Evolutionary conservation across 129 eudicot genomes (phyloP).

Genomic region (Daucus carota): DNA sequence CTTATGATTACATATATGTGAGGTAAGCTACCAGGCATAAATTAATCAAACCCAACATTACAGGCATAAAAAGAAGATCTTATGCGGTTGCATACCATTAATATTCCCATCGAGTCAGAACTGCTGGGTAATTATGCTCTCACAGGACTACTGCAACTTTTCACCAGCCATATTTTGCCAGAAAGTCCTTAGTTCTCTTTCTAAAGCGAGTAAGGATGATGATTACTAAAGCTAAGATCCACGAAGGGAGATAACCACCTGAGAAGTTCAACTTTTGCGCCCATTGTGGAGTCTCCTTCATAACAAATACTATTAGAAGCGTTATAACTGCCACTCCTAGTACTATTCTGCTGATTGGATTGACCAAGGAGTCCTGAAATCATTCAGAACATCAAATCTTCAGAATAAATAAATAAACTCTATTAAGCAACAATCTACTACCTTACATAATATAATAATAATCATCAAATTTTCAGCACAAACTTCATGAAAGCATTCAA

Average conservation of each 20-base stretch:
- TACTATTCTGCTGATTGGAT: constrained; percentile 71
- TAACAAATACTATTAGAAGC: constrained; percentile 39
- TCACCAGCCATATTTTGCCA: constrained; percentile 27
- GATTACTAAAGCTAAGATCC: constrained; percentile 76
- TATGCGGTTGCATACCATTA: background rate
- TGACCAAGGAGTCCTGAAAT: constrained; percentile 71
- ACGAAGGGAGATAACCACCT: constrained; percentile 53
- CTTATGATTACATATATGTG: background rate
- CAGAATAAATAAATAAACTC: background rate
- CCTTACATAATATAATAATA: background rate
- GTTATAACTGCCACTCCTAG: constrained; percentile 48
- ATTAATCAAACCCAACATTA: background rate
- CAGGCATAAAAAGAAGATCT: background rate
- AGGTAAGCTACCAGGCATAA: background rate
- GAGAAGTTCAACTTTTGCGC: constrained; percentile 48
- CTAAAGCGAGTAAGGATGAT: constrained; percentile 76
- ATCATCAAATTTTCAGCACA: background rate
- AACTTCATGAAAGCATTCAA: background rate
- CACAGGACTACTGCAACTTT: background rate
- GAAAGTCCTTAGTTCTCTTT: constrained; percentile 68
- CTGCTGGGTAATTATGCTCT: background rate
- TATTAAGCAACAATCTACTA: background rate
- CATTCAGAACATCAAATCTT: background rate
- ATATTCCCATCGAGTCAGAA: background rate
- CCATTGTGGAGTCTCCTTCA: constrained; percentile 66